Evolutionary conservation across 129 eudicot genomes (phyloP).

Genomic region (Flaveria brownii): DNA sequence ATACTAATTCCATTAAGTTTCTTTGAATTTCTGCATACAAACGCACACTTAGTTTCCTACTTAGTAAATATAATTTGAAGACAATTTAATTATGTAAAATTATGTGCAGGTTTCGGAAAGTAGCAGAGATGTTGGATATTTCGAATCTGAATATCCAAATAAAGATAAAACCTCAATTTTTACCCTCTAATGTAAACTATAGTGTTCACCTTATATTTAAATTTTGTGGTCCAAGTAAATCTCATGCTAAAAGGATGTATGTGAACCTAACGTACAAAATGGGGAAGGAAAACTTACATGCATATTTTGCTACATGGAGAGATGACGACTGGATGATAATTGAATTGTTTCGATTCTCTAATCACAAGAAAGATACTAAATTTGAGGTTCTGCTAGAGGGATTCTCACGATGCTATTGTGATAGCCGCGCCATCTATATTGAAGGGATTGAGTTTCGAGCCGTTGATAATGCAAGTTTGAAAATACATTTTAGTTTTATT

Average conservation of each 20-base stretch:
- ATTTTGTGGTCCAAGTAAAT: conserved; percentile 11
- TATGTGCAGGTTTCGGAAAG: conserved; percentile 14
- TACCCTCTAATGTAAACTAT: neutral
- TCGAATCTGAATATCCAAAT: conserved; percentile 10
- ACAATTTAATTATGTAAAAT: neutral
- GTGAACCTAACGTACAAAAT: conserved; percentile 21
- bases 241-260: neutral
- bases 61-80: neutral
- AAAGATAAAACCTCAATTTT: conserved; percentile 9
- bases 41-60: neutral
- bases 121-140: neutral
- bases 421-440: neutral
- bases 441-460: neutral
- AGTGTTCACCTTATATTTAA: conserved; percentile 8
- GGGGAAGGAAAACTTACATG: neutral
- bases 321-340: conserved; percentile 8
- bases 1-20: too few relatives aligned
- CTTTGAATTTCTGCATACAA: too few relatives aligned
- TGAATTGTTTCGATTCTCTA: neutral
- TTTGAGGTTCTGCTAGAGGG: conserved; percentile 1
- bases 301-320: conserved; percentile 27
- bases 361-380: neutral
- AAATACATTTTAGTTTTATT: neutral
- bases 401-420: conserved; percentile 20
- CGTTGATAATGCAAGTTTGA: conserved; percentile 3